Percentiles rank a stretch among this genome's conserved stretches.
These are phyloP conservation scores for Acanthamoeba lenticulata DNA, from an alignment of 208 protist genomes.

Conservation along the genomic window DNA sequence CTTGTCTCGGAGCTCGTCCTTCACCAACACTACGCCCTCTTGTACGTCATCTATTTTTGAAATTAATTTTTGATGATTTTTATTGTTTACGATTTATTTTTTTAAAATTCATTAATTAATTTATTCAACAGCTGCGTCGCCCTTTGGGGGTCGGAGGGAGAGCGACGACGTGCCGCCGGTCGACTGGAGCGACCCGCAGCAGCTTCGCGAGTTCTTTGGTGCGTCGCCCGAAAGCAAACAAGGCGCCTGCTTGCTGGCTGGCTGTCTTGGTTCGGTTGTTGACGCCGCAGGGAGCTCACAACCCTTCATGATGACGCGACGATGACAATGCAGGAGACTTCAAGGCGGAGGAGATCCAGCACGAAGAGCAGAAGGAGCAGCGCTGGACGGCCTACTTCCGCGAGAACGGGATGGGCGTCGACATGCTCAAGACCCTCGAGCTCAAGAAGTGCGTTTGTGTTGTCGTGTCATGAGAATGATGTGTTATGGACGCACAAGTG, in stretches of 20 bases:
- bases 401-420: constrained; percentile 56
- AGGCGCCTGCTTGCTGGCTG: too few species aligned
- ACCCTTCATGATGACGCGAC: background rate
- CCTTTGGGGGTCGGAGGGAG: background rate
- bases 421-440: constrained; percentile 50
- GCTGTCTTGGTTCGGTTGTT: too few species aligned
- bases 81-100: too few species aligned
- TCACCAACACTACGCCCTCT: too few species aligned
- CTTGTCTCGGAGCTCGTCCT: too few species aligned
- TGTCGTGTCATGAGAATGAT: too few species aligned
- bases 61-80: too few species aligned
- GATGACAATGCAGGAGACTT: background rate
- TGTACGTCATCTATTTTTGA: too few species aligned
- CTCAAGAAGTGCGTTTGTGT: background rate
- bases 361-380: background rate
- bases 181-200: background rate
- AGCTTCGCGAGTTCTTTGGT: constrained; percentile 38
- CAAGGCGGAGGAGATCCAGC: background rate
- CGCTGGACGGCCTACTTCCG: constrained; percentile 18
- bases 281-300: too few species aligned
- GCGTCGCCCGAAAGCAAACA: too few species aligned
- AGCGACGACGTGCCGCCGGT: background rate
- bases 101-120: too few species aligned
- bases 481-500: too few species aligned
- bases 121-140: background rate